Evolutionary conservation across 2,329 filamentous ascomycete genomes (phyloP), one percentile per base, ranked within the genome.

Genomic region (Berkeleyomyces basicola): DNA sequence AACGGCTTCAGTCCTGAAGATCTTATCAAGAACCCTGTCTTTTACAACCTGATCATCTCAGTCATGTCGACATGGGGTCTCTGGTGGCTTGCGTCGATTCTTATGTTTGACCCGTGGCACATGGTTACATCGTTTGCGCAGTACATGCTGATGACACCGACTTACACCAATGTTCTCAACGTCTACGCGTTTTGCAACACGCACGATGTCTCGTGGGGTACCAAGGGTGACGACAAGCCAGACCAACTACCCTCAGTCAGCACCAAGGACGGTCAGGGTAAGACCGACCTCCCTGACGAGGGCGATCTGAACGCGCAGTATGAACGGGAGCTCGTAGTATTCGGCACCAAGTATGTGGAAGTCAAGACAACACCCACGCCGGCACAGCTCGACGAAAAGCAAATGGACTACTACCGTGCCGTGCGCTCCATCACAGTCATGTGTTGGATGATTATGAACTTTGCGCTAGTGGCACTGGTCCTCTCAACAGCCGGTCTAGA

Each of bases 171-270:
- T 80, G 93, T 99, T 68, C 86, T 99, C 71, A 97, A 95, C 82
- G 90, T 99, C 61, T 99, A 99, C 76, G 90, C 93, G 65, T 99
- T 96, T 82, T 95, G 90, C 85, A 99, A 99, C 78, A 97, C 92
- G 92, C 93, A 99, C 76, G 93, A 99, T 78, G 93, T 99, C 61
- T 97, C 93, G 14, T 99, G 93, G 93, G 93, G 93, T 70, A 99
- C 93, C 49, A 99, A 97, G 74, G 93, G 93, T 69, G 93, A 97
- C 72, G 92, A 96, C 75, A 96, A 96, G 74, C 81, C 92, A 5
- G 90, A 95, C 69, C 91, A 92, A 70, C 82, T 96, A 61, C 89
- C 90, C 1, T 89, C 85, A 0, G 92, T 93, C 68, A 91, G 85
- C 68, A 86, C 91, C 61, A 96, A 96, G 73, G 88, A 95, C 53